Evolutionary conservation across 805 yeast genomes (phyloP).

Genomic region (Naumovozyma castellii): DNA sequence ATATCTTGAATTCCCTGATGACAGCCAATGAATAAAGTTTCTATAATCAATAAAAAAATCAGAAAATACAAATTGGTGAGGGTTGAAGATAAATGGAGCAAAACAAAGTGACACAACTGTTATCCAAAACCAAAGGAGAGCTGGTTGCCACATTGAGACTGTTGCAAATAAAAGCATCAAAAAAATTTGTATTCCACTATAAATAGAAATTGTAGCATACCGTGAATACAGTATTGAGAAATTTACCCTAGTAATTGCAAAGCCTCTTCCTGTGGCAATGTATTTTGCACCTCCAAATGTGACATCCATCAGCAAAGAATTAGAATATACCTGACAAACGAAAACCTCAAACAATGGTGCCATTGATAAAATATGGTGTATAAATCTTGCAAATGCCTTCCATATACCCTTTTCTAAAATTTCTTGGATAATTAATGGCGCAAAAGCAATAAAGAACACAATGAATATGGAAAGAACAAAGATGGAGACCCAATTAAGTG

Average conservation of each 20-base stretch:
- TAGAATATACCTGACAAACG: slow-evolving; percentile 87
- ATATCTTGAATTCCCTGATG: slow-evolving; percentile 64
- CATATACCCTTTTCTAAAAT: slow-evolving; percentile 74
- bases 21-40: slow-evolving; percentile 62
- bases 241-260: slow-evolving; percentile 74
- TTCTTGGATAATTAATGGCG: slow-evolving; percentile 83
- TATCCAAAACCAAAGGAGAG: slow-evolving; percentile 66
- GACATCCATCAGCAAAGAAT: slow-evolving; percentile 62
- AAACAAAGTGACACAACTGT: slow-evolving; percentile 55
- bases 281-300: slow-evolving; percentile 88
- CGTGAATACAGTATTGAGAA: slow-evolving; percentile 66
- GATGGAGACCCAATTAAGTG: slow-evolving; percentile 80
- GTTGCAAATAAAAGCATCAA: slow-evolving; percentile 68
- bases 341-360: slow-evolving; percentile 93
- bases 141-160: slow-evolving; percentile 71
- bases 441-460: slow-evolving; percentile 84
- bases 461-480: slow-evolving; percentile 85
- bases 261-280: slow-evolving; percentile 88
- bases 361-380: slow-evolving; percentile 68
- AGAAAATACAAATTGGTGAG: slow-evolving; percentile 61
- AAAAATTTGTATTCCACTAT: slow-evolving; percentile 63
- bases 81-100: slow-evolving; percentile 69
- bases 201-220: slow-evolving; percentile 68
- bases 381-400: slow-evolving; percentile 61
- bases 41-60: slow-evolving; percentile 66